Evolutionary conservation across 139 green algal genomes (phyloP).

Genomic region (Diplosphaera chodatii): DNA sequence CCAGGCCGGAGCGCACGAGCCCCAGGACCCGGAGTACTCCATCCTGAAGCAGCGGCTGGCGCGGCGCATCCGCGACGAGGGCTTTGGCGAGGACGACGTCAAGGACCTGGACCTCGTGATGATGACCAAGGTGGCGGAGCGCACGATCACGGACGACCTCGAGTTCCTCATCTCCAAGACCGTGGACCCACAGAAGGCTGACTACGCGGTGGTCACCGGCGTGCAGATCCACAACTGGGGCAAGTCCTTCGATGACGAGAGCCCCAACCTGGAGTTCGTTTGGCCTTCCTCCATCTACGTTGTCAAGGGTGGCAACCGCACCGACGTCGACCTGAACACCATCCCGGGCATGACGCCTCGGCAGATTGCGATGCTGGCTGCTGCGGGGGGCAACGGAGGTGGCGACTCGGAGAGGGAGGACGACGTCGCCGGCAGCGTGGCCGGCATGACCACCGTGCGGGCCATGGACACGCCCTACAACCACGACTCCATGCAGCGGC

Average conservation of each 20-base stretch:
- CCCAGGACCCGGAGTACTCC: slow-evolving; percentile 77
- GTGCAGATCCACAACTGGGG: slow-evolving; percentile 23
- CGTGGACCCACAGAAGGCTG: slow-evolving; percentile 66
- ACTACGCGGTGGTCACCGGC: slow-evolving; percentile 66
- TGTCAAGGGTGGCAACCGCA: slow-evolving; percentile 66
- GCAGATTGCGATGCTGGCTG: slow-evolving; percentile 35
- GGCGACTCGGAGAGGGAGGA: not conserved
- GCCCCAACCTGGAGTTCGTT: slow-evolving; percentile 72
- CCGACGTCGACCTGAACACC: slow-evolving; percentile 57
- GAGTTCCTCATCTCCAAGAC: slow-evolving; percentile 79
- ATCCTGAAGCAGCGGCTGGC: slow-evolving; percentile 84
- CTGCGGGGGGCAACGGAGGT: not conserved
- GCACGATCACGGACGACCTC: slow-evolving; percentile 79
- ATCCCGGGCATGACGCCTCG: slow-evolving; percentile 42
- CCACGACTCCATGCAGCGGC: not conserved
- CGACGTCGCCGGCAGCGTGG: not conserved
- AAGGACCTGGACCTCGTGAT: slow-evolving; percentile 51
- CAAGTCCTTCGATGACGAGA: slow-evolving; percentile 37
- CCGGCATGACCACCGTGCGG: slow-evolving; percentile 3
- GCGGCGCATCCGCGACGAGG: slow-evolving; percentile 44
- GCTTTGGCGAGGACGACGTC: slow-evolving; percentile 17
- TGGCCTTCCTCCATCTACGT: slow-evolving; percentile 50
- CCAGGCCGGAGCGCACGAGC: slow-evolving; percentile 65
- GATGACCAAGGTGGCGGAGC: slow-evolving; percentile 66
- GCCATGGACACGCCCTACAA: not conserved